Percentiles rank a stretch among this genome's conserved stretches.
Evolutionary conservation across 768 basidiomycete genomes (phyloP).

Genomic region (Gyrodon lividus): DNA sequence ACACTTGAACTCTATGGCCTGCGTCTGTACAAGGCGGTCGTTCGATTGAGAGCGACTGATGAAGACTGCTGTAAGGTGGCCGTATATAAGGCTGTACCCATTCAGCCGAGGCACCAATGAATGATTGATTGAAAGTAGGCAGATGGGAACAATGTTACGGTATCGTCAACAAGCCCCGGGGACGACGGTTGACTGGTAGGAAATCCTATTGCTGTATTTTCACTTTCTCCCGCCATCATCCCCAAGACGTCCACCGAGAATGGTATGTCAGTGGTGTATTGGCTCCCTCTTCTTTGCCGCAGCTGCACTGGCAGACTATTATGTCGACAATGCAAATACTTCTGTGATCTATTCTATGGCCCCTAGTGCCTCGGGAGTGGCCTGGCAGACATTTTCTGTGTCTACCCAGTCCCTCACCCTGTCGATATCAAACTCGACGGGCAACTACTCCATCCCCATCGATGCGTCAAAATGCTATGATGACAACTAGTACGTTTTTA

Average conservation of each 20-base stretch:
- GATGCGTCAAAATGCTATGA: slow-evolving; percentile 22
- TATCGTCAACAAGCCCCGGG: background rate
- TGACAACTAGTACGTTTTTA: slow-evolving; percentile 24
- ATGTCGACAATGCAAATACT: slow-evolving; percentile 23
- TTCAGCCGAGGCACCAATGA: too few relatives aligned
- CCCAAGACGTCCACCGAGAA: background rate
- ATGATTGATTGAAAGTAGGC: background rate
- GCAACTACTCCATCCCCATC: slow-evolving; percentile 15
- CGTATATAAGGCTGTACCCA: too few relatives aligned
- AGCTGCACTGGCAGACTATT: slow-evolving; percentile 19
- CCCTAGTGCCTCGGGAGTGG: slow-evolving; percentile 8
- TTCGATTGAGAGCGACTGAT: too few relatives aligned
- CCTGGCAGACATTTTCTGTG: slow-evolving; percentile 13
- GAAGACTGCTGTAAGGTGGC: too few relatives aligned
- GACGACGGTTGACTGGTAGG: too few relatives aligned
- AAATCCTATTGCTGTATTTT: background rate
- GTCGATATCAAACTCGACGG: slow-evolving; percentile 16
- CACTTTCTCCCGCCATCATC: background rate
- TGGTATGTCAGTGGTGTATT: slow-evolving; percentile 4
- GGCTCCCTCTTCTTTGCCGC: slow-evolving; percentile 12
- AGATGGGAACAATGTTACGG: background rate
- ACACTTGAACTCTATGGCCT: too few relatives aligned
- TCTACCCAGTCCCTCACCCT: background rate
- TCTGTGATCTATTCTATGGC: slow-evolving; percentile 20
- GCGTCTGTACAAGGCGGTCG: too few relatives aligned